These are phyloP conservation scores for Bacidia rubella DNA, from an alignment of 495 filamentous ascomycete genomes.

Conservation along the genomic window DNA sequence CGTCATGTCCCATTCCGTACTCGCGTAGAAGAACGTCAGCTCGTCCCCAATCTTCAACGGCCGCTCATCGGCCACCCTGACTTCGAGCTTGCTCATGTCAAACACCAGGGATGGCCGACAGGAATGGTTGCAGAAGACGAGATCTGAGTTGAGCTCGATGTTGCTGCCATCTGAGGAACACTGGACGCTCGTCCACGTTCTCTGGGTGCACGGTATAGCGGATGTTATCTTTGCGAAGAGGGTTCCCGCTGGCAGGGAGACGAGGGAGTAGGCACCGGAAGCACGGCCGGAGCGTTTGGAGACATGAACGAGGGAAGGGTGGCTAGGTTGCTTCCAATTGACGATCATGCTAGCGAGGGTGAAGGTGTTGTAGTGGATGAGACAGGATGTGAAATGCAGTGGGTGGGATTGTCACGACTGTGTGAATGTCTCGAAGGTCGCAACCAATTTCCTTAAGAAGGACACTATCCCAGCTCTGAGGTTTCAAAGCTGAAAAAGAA, in stretches of 20 bases:
- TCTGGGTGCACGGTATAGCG: slow-evolving; percentile 21
- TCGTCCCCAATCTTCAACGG: slow-evolving; percentile 37
- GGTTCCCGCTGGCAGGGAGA: slow-evolving; percentile 39
- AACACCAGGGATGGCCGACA: slow-evolving; percentile 49
- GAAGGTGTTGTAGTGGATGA: too few relatives aligned
- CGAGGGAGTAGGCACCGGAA: slow-evolving; percentile 39
- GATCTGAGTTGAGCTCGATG: slow-evolving; percentile 48
- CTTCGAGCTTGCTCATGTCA: slow-evolving; percentile 38
- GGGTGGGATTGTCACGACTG: too few relatives aligned
- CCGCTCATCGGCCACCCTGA: slow-evolving; percentile 34
- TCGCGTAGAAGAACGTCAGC: slow-evolving; percentile 56
- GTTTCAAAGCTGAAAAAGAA: too few relatives aligned
- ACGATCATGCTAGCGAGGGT: too few relatives aligned
- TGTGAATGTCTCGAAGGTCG: too few relatives aligned
- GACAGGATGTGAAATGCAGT: too few relatives aligned
- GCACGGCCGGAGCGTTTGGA: slow-evolving; percentile 26
- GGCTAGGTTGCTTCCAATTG: slow-evolving; percentile 41
- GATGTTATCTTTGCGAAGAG: slow-evolving; percentile 42
- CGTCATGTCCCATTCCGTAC: slow-evolving; percentile 50
- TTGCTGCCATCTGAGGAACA: slow-evolving; percentile 33
- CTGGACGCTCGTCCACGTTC: slow-evolving; percentile 48
- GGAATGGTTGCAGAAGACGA: slow-evolving; percentile 51
- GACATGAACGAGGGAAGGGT: slow-evolving; percentile 34
- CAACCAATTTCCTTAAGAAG: too few relatives aligned
- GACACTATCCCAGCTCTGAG: too few relatives aligned